phyloP scores from a whole-genome alignment of 1,284 basidiomycete genomes.

The Malassezia brasiliensis region DNA sequence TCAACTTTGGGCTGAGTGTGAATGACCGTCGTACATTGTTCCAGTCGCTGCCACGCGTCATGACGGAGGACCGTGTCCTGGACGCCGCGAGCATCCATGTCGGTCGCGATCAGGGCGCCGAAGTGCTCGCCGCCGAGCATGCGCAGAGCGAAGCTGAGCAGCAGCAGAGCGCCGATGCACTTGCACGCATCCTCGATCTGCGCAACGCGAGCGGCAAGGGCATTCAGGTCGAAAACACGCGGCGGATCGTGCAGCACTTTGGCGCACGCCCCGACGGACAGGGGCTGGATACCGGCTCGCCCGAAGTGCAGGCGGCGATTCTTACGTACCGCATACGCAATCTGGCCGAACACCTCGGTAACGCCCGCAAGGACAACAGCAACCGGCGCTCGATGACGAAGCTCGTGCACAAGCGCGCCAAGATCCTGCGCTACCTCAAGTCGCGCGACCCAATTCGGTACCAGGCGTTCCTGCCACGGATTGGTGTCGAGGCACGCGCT shows the following conservation, averaged over 20 bases:
- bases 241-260: slow-evolving; percentile 69
- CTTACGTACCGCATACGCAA: slow-evolving; percentile 76
- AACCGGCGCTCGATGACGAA: slow-evolving; percentile 65
- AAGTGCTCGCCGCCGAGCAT: slow-evolving; percentile 8
- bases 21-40: slow-evolving; percentile 37
- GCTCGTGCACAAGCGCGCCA: slow-evolving; percentile 72
- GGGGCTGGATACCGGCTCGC: slow-evolving; percentile 66
- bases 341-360: slow-evolving; percentile 63
- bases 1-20: slow-evolving; percentile 40
- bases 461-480: slow-evolving; percentile 60
- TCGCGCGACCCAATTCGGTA: slow-evolving; percentile 62
- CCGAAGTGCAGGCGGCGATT: slow-evolving; percentile 81
- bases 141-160: slow-evolving; percentile 50
- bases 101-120: slow-evolving; percentile 25
- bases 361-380: slow-evolving; percentile 65
- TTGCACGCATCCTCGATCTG: slow-evolving; percentile 69
- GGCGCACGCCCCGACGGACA: slow-evolving; percentile 54
- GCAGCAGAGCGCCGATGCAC: slow-evolving; percentile 56
- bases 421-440: slow-evolving; percentile 71
- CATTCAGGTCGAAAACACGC: slow-evolving; percentile 73
- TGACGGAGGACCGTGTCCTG: slow-evolving; percentile 39
- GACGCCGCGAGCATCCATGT: slow-evolving; percentile 24
- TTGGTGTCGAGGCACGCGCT: slow-evolving; percentile 66
- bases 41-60: slow-evolving; percentile 35
- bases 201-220: slow-evolving; percentile 74